Percentiles rank a stretch among this genome's conserved stretches.
These are phyloP conservation scores for Lachnellula subtilissima DNA, from an alignment of 2,329 filamentous ascomycete species.

Conservation along the genomic window DNA sequence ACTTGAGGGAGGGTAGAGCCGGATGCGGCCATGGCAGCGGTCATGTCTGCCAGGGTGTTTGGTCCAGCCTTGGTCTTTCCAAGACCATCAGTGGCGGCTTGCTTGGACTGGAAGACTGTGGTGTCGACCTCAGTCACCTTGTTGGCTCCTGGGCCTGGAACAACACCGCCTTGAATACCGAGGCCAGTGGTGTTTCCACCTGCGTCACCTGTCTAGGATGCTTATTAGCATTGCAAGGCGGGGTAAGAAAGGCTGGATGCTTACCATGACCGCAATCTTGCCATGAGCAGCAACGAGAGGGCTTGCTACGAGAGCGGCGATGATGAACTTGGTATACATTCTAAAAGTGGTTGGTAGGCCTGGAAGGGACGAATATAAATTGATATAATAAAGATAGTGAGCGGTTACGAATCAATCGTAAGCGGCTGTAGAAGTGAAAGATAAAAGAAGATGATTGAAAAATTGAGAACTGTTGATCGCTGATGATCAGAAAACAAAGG, in stretches of 20 bases:
- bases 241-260: neutral
- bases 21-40: conserved; percentile 51
- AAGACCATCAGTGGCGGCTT: conserved; percentile 45
- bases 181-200: conserved; percentile 42
- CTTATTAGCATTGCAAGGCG: conserved; percentile 5
- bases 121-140: conserved; percentile 41
- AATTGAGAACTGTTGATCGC: conserved; percentile 26
- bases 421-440: conserved; percentile 20
- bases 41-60: conserved; percentile 53
- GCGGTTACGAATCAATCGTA: conserved; percentile 30
- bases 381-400: conserved; percentile 20
- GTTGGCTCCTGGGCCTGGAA: conserved; percentile 40
- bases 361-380: conserved; percentile 5
- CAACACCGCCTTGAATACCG: conserved; percentile 37
- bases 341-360: neutral
- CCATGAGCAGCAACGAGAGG: conserved; percentile 56
- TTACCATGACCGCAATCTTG: conserved; percentile 43
- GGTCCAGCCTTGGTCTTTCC: conserved; percentile 55
- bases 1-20: conserved; percentile 56
- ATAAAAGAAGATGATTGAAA: conserved; percentile 11
- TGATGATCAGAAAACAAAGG: conserved; percentile 22
- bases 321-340: conserved; percentile 4
- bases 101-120: conserved; percentile 48
- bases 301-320: conserved; percentile 20
- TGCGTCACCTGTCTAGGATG: conserved; percentile 30